Evolutionary conservation across 2,329 filamentous ascomycete species (phyloP).

Genomic region (Fusarium pseudonygamai): DNA sequence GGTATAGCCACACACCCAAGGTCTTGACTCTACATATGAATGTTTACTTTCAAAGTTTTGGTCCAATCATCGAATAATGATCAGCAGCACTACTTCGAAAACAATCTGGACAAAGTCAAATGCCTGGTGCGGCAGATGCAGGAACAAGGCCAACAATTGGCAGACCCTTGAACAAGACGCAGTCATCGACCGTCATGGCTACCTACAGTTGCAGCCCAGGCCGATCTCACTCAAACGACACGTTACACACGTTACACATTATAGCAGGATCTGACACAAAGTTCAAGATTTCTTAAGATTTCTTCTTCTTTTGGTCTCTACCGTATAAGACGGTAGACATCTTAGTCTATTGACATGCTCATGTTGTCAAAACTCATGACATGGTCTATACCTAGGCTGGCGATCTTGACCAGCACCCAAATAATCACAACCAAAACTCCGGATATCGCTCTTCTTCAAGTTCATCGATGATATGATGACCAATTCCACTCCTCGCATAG

Average conservation of each 20-base stretch:
- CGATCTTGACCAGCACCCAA: constrained; percentile 24
- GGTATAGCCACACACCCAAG: background rate
- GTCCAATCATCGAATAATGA: background rate
- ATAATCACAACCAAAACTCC: constrained; percentile 44
- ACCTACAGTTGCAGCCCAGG: background rate
- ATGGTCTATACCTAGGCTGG: constrained; percentile 10
- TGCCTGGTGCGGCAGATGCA: constrained; percentile 15
- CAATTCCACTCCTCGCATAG: constrained; percentile 27
- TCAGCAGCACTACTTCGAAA: background rate
- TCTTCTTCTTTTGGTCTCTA: constrained; percentile 7
- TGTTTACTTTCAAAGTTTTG: background rate
- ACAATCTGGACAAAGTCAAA: background rate
- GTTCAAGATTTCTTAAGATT: background rate
- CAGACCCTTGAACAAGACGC: background rate
- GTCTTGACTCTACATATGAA: background rate
- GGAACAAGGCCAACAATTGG: constrained; percentile 18
- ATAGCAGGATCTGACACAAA: background rate
- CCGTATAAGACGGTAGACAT: background rate
- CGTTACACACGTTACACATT: background rate
- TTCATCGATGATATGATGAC: constrained; percentile 30
- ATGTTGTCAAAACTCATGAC: background rate
- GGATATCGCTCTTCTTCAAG: constrained; percentile 40
- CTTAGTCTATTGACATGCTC: background rate
- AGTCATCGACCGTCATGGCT: constrained; percentile 8
- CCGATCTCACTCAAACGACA: background rate